Evolutionary conservation across 495 filamentous ascomycete species (phyloP), one percentile per base, ranked within the genome.

Genomic region (Venustampulla echinocandica): DNA sequence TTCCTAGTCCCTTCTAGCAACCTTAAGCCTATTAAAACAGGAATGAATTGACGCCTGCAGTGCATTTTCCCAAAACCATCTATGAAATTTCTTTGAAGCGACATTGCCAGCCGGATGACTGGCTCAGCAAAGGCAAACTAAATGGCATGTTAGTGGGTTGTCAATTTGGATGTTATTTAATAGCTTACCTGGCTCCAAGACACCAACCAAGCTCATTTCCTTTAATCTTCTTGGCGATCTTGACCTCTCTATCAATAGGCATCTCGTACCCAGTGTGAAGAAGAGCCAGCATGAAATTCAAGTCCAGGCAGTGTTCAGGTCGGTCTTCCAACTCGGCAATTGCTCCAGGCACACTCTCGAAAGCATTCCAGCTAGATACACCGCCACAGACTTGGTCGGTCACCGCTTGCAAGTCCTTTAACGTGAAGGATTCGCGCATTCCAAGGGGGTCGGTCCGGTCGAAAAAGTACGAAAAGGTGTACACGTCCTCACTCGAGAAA

Each of bases 141-240:
- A 24, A 61, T 47, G 14, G 32, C 9, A 6, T 17, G 9, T 36
- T 30, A 34, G 35, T 13, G n/a, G 6, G n/a, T 47, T 32, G 27
- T 41, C 40, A 23, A 7, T 36, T 19, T 45, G 37, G 17, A 24
- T 20, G 21, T 23, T 20, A 36, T 20, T 19, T 18, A 25, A 9
- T 56, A 51, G 52, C 78, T 67, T 75, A 90, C 87, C 87, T 96
- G 49, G 92, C 92, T 57, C 92, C 92, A 63, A 98, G 70, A 69
- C 90, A 96, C 92, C 92, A 98, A 39, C 92, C 92, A 47, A 98
- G 68, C 73, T 98, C 93, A 64, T 95, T 95, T 25, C 80, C 81
- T 72, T 90, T 90, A 56, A 97, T 92, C 76, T 95, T 90, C 84
- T 98, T 97, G 22, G 92, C 92, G 55, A 95, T 93, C 73, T 84